Base-by-base conservation (phyloP, 176 grass and related monocot genomes). In the Lolium rigidum region DNA sequence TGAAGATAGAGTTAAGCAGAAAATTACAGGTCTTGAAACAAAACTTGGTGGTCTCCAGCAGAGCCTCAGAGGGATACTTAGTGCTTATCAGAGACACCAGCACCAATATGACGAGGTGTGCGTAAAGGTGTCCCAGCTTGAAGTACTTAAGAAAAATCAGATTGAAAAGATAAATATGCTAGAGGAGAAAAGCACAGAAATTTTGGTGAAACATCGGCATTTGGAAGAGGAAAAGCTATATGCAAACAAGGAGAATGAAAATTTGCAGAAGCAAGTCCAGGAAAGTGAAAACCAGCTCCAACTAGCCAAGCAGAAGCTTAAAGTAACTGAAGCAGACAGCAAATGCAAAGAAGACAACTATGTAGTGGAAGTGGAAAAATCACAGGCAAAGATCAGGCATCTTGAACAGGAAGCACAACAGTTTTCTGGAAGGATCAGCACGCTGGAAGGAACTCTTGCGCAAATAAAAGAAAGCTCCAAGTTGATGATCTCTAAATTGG, bases 271-370 rank as follows among this genome's bases (percentile, higher is more conserved):
- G 38, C 68, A 86, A 90, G 37, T 95, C 76, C 83, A 94, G 84
- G 80, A 88, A 59, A 77, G 90, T 72, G 86, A 94, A 82, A 84
- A 83, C 65, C 91, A 92, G 39, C 78, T 93, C 55, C 82, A 92
- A 52, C 55, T 98, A 39, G 81, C 86, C 48, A 90, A 94, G 44
- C 93, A 95, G 74, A 94, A 94, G 57, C 86, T 98, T 58, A 89
- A 89, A 88, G 59, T 91, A 52, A 86, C 88, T 0, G 88, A 95
- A 73, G 82, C 81, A 68, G 93, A 95, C 66, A 84, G 88, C 69
- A 94, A 81, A 77, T 81, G 81, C 78, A 98, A 91, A 87, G 93
- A 95, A 87, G 90, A 89, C 17, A 84, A 25, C 47, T 86, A 85
- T 58, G 68, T 83, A 22, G 86, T 43, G 9, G 24, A 85, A 59